Conservation (phyloP, 2,329 filamentous ascomycete genomes). For the Aspergillus fijiensis region DNA sequence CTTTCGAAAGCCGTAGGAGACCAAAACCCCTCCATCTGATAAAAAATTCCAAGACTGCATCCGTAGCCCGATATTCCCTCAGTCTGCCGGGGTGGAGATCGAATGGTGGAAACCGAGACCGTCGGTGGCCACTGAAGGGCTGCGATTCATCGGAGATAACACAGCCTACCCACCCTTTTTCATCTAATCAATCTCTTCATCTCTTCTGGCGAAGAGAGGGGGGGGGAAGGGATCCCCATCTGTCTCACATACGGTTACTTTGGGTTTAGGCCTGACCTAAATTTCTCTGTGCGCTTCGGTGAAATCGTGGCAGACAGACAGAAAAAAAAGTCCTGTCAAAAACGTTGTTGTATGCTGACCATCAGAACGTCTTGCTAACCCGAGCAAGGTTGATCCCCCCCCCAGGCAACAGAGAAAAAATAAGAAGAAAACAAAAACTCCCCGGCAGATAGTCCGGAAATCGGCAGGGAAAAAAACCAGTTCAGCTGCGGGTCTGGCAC, state of each 20-base stretch:
- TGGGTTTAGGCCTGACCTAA: background rate
- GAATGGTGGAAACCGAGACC: constrained; percentile 10
- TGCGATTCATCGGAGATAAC: constrained; percentile 19
- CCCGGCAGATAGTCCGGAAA: background rate
- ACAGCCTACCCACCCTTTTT: constrained; percentile 21
- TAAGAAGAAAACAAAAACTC: too few relatives aligned
- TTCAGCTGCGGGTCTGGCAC: constrained; percentile 2
- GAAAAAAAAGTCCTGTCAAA: background rate
- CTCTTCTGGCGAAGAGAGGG: constrained; percentile 6
- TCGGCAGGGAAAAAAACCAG: constrained; percentile 2
- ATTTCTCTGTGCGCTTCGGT: background rate
- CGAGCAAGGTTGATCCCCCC: background rate
- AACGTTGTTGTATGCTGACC: background rate
- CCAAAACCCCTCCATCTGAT: background rate
- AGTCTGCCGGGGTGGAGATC: constrained; percentile 1
- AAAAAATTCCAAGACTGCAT: background rate
- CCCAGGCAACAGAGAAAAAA: background rate
- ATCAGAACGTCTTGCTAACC: background rate
- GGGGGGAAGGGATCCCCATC: background rate
- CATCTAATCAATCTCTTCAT: constrained; percentile 29
- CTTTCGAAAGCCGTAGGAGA: background rate
- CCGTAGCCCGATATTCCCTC: constrained; percentile 8
- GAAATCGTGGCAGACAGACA: background rate
- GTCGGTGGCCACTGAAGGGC: constrained; percentile 8
- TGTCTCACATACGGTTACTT: background rate